A percentile compares a stretch with the other conserved stretches of the same genome.
Evolutionary conservation across 169 alveolate genomes (phyloP).

Genomic region (Condylostoma magnum): DNA sequence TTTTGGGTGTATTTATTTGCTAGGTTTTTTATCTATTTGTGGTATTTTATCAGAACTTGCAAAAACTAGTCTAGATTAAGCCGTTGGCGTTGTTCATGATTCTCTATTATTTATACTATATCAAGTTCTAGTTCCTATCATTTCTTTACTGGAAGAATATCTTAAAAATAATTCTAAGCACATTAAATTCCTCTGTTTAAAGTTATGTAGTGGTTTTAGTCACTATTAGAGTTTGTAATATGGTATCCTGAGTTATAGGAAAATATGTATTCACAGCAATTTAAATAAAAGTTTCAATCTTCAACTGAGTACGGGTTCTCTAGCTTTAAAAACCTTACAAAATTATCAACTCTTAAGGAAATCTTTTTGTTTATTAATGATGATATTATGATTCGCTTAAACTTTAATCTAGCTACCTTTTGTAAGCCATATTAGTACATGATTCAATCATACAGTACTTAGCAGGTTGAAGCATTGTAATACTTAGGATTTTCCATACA

Average conservation of each 20-base stretch:
- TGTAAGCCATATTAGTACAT: constrained; percentile 8
- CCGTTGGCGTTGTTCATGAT: too few species aligned
- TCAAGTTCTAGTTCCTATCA: too few species aligned
- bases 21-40: too few species aligned
- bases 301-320: background rate
- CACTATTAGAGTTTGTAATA: background rate
- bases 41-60: too few species aligned
- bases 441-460: background rate
- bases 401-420: background rate
- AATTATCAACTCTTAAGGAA: background rate
- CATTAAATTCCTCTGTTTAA: background rate
- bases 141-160: too few species aligned
- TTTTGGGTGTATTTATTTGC: too few species aligned
- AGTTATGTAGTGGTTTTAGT: background rate
- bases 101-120: too few species aligned
- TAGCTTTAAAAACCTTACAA: background rate
- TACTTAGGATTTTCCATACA: constrained; percentile 1
- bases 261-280: background rate
- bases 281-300: constrained; percentile 22
- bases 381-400: background rate
- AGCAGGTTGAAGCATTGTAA: background rate
- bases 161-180: background rate
- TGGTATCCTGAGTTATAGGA: background rate
- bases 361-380: background rate
- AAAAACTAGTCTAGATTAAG: too few species aligned